These are phyloP conservation scores for Naematelia encephala DNA, from an alignment of 768 basidiomycete genomes.

Conservation along the genomic window DNA sequence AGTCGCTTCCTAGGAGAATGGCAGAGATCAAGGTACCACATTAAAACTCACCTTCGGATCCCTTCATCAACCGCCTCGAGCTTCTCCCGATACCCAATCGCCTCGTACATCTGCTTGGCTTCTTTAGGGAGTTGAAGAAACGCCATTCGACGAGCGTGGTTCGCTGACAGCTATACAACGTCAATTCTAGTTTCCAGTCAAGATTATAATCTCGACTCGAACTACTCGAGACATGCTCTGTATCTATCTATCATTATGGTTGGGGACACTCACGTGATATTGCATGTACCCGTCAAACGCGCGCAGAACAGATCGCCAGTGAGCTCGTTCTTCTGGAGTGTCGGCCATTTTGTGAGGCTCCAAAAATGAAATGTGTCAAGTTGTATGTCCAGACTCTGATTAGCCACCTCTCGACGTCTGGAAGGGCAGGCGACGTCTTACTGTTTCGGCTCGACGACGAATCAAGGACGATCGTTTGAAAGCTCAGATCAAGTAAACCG, in stretches of 20 bases:
- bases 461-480: no score
- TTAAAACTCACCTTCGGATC: conserved; percentile 54
- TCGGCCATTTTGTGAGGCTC: conserved; percentile 5
- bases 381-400: no score
- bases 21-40: not conserved
- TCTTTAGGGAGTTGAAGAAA: conserved; percentile 64
- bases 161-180: conserved; percentile 58
- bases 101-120: conserved; percentile 67
- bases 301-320: conserved; percentile 71
- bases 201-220: no score
- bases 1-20: not conserved
- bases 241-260: not conserved
- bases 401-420: no score
- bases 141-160: conserved; percentile 71
- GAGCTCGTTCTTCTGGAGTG: conserved; percentile 60
- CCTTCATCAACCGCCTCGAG: conserved; percentile 75
- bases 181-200: no score
- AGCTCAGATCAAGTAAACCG: no score
- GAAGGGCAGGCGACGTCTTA: no score
- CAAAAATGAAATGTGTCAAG: not conserved
- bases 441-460: no score
- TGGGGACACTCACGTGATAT: conserved; percentile 60
- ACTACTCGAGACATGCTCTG: no score
- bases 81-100: conserved; percentile 72
- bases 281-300: conserved; percentile 73